Evolutionary conservation across 345 rosid species (phyloP).

Genomic region (Adansonia digitata): DNA sequence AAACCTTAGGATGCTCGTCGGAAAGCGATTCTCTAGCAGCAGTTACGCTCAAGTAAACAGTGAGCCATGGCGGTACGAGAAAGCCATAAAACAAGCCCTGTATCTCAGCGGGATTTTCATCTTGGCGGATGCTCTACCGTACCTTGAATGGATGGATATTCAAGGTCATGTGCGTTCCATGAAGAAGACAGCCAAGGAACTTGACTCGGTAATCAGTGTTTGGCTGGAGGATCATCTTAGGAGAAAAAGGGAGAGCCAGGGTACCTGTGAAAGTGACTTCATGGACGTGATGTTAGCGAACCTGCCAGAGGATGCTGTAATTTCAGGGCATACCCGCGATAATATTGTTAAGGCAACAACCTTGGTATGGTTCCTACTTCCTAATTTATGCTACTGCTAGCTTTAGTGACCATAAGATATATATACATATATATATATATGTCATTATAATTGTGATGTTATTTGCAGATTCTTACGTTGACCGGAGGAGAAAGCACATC

Average conservation of each 20-base stretch:
- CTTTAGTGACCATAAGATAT: background rate
- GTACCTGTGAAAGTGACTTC: conserved; percentile 28
- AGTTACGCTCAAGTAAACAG: conserved; percentile 20
- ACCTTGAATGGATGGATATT: conserved; percentile 45
- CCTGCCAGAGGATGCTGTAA: conserved; percentile 30
- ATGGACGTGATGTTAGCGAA: conserved; percentile 50
- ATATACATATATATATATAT: background rate
- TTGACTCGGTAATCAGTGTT: conserved; percentile 34
- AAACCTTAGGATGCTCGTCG: conserved; percentile 41
- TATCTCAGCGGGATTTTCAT: conserved; percentile 34
- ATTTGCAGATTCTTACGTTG: background rate
- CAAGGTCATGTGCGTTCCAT: conserved; percentile 36
- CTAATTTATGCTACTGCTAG: background rate
- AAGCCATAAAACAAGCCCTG: conserved; percentile 35
- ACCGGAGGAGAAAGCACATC: conserved; percentile 6
- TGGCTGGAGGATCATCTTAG: conserved; percentile 58
- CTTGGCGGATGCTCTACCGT: conserved; percentile 35
- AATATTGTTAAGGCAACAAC: conserved; percentile 52
- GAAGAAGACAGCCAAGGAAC: conserved; percentile 42
- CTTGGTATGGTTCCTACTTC: conserved; percentile 41
- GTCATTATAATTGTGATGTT: background rate
- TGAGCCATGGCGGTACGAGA: conserved; percentile 43
- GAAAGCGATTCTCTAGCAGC: conserved; percentile 34
- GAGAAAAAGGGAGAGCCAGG: conserved; percentile 14
- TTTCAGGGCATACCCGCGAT: conserved; percentile 43